Evolutionary conservation across 352 stramenopile genomes (phyloP).

Genomic region (Pythium diclinum): DNA sequence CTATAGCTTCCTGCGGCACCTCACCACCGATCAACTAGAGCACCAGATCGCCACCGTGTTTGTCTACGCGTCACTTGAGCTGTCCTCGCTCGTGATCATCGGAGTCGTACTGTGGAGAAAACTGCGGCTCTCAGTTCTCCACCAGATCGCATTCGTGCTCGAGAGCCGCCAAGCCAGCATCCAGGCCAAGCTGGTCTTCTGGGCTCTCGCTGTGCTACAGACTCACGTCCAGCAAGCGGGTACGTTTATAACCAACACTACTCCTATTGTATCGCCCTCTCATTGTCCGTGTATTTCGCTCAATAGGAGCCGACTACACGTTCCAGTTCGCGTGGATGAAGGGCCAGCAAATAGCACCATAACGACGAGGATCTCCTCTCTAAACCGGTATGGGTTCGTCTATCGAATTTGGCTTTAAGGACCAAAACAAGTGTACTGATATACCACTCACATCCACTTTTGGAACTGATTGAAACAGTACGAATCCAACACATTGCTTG

Average conservation of each 20-base stretch:
- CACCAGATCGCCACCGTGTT: slow-evolving; percentile 8
- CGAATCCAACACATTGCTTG: neutral
- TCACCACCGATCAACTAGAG: slow-evolving; percentile 7
- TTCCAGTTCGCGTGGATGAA: neutral
- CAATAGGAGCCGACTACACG: neutral
- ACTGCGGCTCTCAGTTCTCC: neutral
- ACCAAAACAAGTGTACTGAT: no score
- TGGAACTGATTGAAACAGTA: neutral
- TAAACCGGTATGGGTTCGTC: no score
- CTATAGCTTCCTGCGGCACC: slow-evolving; percentile 23
- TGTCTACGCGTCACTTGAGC: slow-evolving; percentile 15
- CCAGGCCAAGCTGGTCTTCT: neutral
- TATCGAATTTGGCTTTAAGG: no score
- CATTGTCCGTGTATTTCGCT: neutral
- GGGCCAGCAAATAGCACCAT: neutral
- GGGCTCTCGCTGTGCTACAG: neutral
- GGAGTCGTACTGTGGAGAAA: neutral
- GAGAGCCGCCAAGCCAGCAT: neutral
- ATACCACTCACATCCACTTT: no score
- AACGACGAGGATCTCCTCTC: no score
- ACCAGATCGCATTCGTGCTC: neutral
- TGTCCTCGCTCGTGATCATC: slow-evolving; percentile 2
- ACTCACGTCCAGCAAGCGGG: neutral
- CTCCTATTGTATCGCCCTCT: no score
- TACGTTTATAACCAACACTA: no score